These are phyloP conservation scores for Citrus sp. DNA, from an alignment of 345 rosid species.

Conservation along the genomic window DNA sequence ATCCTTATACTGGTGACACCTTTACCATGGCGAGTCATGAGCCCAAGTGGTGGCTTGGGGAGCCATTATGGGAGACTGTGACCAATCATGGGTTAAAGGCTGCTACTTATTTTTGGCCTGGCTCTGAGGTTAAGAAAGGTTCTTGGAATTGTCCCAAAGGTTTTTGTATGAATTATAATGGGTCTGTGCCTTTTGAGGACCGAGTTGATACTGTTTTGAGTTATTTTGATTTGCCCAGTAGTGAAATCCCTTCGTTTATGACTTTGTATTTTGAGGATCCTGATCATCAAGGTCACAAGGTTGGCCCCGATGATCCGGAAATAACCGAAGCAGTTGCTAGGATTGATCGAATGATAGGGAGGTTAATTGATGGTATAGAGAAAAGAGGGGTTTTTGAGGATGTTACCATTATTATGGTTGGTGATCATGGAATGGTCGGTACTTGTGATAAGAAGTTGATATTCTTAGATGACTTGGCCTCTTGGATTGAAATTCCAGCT, in stretches of 20 bases:
- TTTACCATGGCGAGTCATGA: slow-evolving; percentile 80
- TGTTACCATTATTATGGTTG: slow-evolving; percentile 80
- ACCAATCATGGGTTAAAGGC: slow-evolving; percentile 76
- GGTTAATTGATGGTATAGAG: slow-evolving; percentile 68
- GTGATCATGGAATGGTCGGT: slow-evolving; percentile 98
- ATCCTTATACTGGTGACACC: slow-evolving; percentile 52
- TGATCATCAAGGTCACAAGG: slow-evolving; percentile 94
- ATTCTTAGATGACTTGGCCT: slow-evolving; percentile 67
- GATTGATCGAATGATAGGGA: slow-evolving; percentile 74
- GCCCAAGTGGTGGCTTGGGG: slow-evolving; percentile 95
- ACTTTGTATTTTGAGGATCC: slow-evolving; percentile 93
- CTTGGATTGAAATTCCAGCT: slow-evolving; percentile 61
- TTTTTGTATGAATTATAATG: slow-evolving; percentile 60
- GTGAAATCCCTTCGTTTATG: slow-evolving; percentile 74
- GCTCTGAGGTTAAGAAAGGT: slow-evolving; percentile 92
- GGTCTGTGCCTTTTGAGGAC: slow-evolving; percentile 78
- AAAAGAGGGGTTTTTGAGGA: slow-evolving; percentile 83
- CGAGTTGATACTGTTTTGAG: slow-evolving; percentile 73
- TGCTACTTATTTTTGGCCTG: slow-evolving; percentile 95
- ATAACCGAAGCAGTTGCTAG: slow-evolving; percentile 76
- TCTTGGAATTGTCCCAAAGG: slow-evolving; percentile 74
- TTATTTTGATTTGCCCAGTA: slow-evolving; percentile 67
- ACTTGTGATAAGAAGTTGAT: slow-evolving; percentile 83
- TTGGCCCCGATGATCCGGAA: slow-evolving; percentile 86
- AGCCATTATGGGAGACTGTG: slow-evolving; percentile 93